phyloP scores from a whole-genome alignment of 2,329 filamentous ascomycete genomes.

The Fragosphaeria purpurea region DNA sequence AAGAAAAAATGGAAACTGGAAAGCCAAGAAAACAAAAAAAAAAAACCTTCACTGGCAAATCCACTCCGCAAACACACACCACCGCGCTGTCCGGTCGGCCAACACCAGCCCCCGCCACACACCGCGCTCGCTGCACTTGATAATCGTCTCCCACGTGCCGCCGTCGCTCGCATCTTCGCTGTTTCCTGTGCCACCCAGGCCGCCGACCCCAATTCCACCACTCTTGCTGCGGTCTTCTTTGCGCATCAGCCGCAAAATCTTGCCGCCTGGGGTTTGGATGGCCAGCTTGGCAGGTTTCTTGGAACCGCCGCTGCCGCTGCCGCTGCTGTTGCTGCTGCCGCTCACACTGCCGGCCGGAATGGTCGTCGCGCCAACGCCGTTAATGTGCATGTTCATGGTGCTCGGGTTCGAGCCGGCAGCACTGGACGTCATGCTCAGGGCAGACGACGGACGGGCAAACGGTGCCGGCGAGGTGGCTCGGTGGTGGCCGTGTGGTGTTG shows the following conservation, averaged over 20 bases:
- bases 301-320: slow-evolving; percentile 33
- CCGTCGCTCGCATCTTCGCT: slow-evolving; percentile 57
- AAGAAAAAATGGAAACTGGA: not conserved
- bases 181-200: slow-evolving; percentile 23
- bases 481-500: slow-evolving; percentile 15
- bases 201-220: slow-evolving; percentile 33
- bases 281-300: slow-evolving; percentile 92
- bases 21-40: not conserved
- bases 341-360: slow-evolving; percentile 29
- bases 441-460: slow-evolving; percentile 49
- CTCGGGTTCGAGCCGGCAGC: slow-evolving; percentile 44
- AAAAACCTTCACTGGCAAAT: slow-evolving; percentile 33
- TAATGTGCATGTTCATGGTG: slow-evolving; percentile 22
- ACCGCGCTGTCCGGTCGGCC: slow-evolving; percentile 72
- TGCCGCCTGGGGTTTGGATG: slow-evolving; percentile 87
- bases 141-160: slow-evolving; percentile 79
- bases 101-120: slow-evolving; percentile 74
- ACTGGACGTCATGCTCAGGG: slow-evolving; percentile 55
- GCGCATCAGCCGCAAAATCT: slow-evolving; percentile 79
- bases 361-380: slow-evolving; percentile 14
- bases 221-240: slow-evolving; percentile 58
- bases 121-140: slow-evolving; percentile 77
- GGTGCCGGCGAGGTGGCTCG: slow-evolving; percentile 48
- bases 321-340: slow-evolving; percentile 33
- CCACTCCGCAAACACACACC: slow-evolving; percentile 93